These are phyloP conservation scores for Cercospora sp. DNA, from an alignment of 2,329 filamentous ascomycete species.

Conservation along the genomic window DNA sequence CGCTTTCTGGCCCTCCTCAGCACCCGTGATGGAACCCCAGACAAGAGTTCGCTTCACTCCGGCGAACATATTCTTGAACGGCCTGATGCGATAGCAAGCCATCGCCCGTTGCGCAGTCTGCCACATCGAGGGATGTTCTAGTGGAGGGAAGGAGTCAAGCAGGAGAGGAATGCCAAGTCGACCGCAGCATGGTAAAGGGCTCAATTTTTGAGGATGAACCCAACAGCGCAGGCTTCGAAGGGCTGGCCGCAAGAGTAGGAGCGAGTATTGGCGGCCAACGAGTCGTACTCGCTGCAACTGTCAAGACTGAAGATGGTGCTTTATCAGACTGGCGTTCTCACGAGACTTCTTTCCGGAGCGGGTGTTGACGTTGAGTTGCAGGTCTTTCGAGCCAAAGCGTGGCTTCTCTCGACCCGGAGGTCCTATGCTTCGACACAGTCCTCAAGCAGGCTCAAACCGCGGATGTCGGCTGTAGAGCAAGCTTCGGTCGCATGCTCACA, in stretches of 20 bases:
- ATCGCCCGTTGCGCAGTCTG: conserved; percentile 11
- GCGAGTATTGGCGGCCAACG: not conserved
- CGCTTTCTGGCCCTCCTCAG: not conserved
- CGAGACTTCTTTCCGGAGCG: not conserved
- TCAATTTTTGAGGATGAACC: not conserved
- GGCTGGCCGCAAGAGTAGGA: conserved; percentile 1
- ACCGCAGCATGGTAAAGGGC: not conserved
- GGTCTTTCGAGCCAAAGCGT: not conserved
- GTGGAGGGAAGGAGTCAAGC: not conserved
- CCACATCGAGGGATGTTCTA: not conserved
- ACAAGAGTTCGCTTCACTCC: not conserved
- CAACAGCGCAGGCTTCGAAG: not conserved
- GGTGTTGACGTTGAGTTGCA: not conserved
- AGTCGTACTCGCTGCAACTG: not conserved
- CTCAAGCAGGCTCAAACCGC: not conserved
- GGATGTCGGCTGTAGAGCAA: not conserved
- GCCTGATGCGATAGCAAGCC: not conserved
- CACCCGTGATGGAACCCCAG: not conserved
- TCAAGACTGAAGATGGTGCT: not conserved
- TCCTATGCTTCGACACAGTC: not conserved
- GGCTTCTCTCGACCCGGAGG: not conserved
- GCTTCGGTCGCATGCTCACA: not conserved
- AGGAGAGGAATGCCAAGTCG: not conserved
- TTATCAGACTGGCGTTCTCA: not conserved
- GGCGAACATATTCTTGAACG: not conserved